Evolutionary conservation across 768 basidiomycete species (phyloP).

Genomic region (Clitopilus passeckerianus): DNA sequence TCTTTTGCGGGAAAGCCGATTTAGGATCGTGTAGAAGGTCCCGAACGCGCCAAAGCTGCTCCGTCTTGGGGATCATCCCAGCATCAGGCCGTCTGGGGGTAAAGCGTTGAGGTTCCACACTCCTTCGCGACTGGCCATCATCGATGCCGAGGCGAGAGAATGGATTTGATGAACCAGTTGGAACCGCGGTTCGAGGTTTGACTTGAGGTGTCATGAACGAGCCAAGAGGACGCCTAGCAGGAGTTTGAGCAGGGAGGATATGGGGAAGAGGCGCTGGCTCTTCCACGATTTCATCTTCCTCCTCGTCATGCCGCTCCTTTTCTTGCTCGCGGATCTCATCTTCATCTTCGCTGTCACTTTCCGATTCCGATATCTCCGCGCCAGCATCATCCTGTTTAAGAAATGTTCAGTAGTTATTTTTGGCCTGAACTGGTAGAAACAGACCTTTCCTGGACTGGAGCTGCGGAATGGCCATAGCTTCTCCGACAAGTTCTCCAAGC

Average conservation of each 20-base stretch:
- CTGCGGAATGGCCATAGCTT: conserved; percentile 36
- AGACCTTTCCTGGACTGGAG: conserved; percentile 19
- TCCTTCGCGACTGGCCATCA: neutral
- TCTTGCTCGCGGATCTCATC: neutral
- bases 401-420: neutral
- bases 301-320: conserved; percentile 7
- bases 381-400: neutral
- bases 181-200: conserved; percentile 9
- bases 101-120: neutral
- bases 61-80: conserved; percentile 14
- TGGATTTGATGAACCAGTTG: neutral
- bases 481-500: conserved; percentile 37
- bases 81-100: neutral
- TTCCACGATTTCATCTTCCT: conserved; percentile 5
- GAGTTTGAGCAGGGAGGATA: conserved; percentile 18
- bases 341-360: neutral
- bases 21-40: conserved; percentile 35
- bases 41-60: conserved; percentile 50
- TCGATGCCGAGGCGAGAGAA: neutral
- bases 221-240: conserved; percentile 24
- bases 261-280: conserved; percentile 10
- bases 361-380: neutral
- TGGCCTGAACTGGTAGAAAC: neutral
- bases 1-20: neutral
- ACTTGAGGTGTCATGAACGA: conserved; percentile 61